Evolutionary conservation across 2,329 filamentous ascomycete genomes (phyloP).

Genomic region (Cyclaneusma minus): DNA sequence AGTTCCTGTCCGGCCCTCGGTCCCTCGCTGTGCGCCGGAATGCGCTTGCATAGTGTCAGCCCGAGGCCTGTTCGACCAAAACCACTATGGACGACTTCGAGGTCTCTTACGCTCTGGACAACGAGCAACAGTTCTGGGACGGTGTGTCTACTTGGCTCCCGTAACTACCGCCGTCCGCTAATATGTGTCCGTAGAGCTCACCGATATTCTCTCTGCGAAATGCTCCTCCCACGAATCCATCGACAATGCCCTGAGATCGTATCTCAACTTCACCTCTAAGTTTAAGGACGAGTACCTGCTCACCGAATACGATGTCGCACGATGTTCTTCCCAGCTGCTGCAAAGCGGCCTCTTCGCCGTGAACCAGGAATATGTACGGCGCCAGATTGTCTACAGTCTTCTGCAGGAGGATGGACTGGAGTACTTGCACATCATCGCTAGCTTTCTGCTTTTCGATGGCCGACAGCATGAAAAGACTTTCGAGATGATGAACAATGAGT

Average conservation of each 20-base stretch:
- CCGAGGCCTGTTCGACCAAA: conserved; percentile 2
- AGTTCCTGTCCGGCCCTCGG: conserved; percentile 2
- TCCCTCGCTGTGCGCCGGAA: no score
- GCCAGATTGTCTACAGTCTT: conserved; percentile 82
- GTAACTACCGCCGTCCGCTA: no score
- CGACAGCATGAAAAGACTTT: conserved; percentile 64
- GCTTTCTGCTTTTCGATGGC: conserved; percentile 77
- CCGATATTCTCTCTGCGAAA: conserved; percentile 43
- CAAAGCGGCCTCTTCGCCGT: conserved; percentile 57
- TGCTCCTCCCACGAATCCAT: conserved; percentile 49
- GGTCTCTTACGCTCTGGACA: conserved; percentile 52
- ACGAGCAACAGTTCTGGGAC: conserved; percentile 79
- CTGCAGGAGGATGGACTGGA: conserved; percentile 75
- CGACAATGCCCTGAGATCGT: conserved; percentile 74
- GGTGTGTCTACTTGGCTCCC: conserved; percentile 34
- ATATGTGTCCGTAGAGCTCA: no score
- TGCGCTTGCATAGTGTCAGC: conserved; percentile 3
- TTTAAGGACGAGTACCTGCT: conserved; percentile 63
- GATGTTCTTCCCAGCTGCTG: conserved; percentile 66
- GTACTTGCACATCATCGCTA: conserved; percentile 68
- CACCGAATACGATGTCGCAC: conserved; percentile 64
- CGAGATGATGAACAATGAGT: conserved; percentile 73
- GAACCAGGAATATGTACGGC: conserved; percentile 76
- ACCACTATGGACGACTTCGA: conserved; percentile 42
- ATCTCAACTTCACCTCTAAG: conserved; percentile 61